Percentiles rank a stretch among this genome's conserved stretches.
phyloP scores from a whole-genome alignment of 257 asterid species.

The Echites panduratus region DNA sequence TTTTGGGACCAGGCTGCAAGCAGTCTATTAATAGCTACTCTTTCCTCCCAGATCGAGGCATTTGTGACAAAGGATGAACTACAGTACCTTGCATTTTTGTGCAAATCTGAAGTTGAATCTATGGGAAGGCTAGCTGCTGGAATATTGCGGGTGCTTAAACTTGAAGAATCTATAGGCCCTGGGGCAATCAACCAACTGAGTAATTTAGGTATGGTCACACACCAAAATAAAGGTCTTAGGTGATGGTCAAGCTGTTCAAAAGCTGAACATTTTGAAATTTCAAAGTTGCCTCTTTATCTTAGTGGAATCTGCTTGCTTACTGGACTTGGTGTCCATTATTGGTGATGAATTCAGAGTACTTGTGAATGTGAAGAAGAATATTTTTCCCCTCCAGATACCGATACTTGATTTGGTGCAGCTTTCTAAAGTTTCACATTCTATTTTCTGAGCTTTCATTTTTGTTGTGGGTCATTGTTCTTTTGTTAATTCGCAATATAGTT shows the following conservation, averaged over 20 bases:
- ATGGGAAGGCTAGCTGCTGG: slow-evolving; percentile 91
- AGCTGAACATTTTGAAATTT: not conserved
- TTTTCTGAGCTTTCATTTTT: not conserved
- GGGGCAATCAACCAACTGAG: slow-evolving; percentile 82
- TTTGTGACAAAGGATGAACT: slow-evolving; percentile 81
- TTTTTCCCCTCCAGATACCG: not conserved
- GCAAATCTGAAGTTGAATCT: slow-evolving; percentile 86
- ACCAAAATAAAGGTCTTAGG: not conserved
- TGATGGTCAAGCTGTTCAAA: not conserved
- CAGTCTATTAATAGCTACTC: slow-evolving; percentile 6
- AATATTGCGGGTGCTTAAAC: slow-evolving; percentile 57
- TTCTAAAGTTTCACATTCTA: not conserved
- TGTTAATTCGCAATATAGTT: not conserved
- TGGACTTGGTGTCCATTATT: not conserved
- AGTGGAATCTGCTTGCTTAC: not conserved
- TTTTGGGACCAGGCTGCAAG: slow-evolving; percentile 7
- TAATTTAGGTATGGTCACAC: slow-evolving; percentile 54
- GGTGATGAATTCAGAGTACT: not conserved
- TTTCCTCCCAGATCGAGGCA: slow-evolving; percentile 66
- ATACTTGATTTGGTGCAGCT: not conserved
- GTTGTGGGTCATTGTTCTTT: not conserved
- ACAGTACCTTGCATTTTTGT: slow-evolving; percentile 55
- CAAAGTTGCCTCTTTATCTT: not conserved
- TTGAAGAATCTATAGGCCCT: slow-evolving; percentile 77
- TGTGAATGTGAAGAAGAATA: not conserved